Conservation (phyloP, 768 basidiomycete species). For the Lepiota venenata region DNA sequence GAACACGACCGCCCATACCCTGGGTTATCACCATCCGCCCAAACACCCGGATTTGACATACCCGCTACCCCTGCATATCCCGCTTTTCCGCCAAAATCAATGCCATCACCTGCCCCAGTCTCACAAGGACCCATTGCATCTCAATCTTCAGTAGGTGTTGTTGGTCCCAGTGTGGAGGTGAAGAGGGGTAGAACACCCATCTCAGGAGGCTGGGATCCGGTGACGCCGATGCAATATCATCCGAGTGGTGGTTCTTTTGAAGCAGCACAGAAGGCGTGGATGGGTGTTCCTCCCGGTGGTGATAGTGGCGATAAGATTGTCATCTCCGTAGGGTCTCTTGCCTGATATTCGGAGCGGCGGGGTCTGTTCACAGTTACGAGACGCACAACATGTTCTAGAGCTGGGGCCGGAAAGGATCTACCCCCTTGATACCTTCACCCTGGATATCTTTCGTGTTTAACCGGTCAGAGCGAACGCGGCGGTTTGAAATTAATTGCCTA, state of each 20-base stretch:
- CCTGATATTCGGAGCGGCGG: slow-evolving; percentile 20
- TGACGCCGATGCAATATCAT: slow-evolving; percentile 51
- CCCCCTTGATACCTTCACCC: slow-evolving; percentile 69
- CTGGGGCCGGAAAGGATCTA: slow-evolving; percentile 51
- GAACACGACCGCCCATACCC: slow-evolving; percentile 16
- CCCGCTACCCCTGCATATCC: slow-evolving; percentile 75
- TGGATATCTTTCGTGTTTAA: slow-evolving; percentile 91
- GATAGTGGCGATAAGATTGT: slow-evolving; percentile 55
- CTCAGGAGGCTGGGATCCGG: slow-evolving; percentile 30
- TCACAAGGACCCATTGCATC: slow-evolving; percentile 54
- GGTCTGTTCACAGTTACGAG: slow-evolving; percentile 18
- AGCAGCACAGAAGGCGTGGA: slow-evolving; percentile 29
- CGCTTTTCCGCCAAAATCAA: slow-evolving; percentile 49
- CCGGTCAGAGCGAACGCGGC: slow-evolving; percentile 67
- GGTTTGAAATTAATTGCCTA: slow-evolving; percentile 75
- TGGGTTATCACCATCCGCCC: slow-evolving; percentile 12
- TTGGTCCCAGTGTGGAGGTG: slow-evolving; percentile 66
- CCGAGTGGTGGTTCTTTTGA: slow-evolving; percentile 38
- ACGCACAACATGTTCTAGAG: slow-evolving; percentile 8
- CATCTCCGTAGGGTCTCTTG: slow-evolving; percentile 62
- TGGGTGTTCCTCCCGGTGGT: slow-evolving; percentile 23
- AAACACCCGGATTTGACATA: slow-evolving; percentile 17
- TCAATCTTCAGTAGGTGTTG: slow-evolving; percentile 37
- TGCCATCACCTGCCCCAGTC: slow-evolving; percentile 48
- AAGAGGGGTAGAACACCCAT: slow-evolving; percentile 47